Conservation (phyloP, 1,284 basidiomycete species). For the Tilletiaria anomala region DNA sequence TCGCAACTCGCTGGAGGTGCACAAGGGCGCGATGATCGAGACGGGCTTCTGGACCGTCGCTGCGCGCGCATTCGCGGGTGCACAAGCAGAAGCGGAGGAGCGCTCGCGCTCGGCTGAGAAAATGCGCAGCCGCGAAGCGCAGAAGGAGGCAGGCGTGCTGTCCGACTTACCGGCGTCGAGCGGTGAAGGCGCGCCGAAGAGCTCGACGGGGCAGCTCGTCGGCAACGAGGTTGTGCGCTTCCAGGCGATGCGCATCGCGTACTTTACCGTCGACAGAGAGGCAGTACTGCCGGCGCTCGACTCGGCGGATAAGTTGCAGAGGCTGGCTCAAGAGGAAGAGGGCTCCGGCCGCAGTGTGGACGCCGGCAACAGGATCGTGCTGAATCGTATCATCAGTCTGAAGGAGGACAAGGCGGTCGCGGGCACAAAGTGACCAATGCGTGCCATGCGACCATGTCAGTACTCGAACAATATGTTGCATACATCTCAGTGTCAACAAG, state of each 20-base stretch:
- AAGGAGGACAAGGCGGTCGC: slow-evolving; percentile 96
- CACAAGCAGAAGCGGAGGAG: slow-evolving; percentile 51
- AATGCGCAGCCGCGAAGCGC: slow-evolving; percentile 44
- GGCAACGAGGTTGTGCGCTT: slow-evolving; percentile 89
- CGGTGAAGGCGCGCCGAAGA: slow-evolving; percentile 13
- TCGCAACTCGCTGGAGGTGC: slow-evolving; percentile 60
- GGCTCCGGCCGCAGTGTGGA: too few relatives aligned
- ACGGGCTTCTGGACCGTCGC: slow-evolving; percentile 76
- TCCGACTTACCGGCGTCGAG: slow-evolving; percentile 37
- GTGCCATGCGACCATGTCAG: too few relatives aligned
- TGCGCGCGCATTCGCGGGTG: slow-evolving; percentile 54
- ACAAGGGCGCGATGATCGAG: slow-evolving; percentile 70
- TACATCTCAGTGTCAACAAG: too few relatives aligned
- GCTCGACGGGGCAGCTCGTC: slow-evolving; percentile 61
- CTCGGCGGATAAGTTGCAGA: neutral
- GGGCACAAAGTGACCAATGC: too few relatives aligned
- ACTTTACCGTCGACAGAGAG: slow-evolving; percentile 85
- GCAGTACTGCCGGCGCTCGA: neutral
- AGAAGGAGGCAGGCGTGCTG: slow-evolving; percentile 45
- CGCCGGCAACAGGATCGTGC: slow-evolving; percentile 57
- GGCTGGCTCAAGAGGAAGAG: slow-evolving; percentile 42
- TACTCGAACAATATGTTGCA: too few relatives aligned
- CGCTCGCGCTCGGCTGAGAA: slow-evolving; percentile 6
- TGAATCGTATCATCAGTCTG: slow-evolving; percentile 85
- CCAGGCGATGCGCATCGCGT: slow-evolving; percentile 89